A percentile compares a stretch with the other conserved stretches of the same genome.
Evolutionary conservation across 495 filamentous ascomycete genomes (phyloP).

Genomic region (Penicillium pulvis): DNA sequence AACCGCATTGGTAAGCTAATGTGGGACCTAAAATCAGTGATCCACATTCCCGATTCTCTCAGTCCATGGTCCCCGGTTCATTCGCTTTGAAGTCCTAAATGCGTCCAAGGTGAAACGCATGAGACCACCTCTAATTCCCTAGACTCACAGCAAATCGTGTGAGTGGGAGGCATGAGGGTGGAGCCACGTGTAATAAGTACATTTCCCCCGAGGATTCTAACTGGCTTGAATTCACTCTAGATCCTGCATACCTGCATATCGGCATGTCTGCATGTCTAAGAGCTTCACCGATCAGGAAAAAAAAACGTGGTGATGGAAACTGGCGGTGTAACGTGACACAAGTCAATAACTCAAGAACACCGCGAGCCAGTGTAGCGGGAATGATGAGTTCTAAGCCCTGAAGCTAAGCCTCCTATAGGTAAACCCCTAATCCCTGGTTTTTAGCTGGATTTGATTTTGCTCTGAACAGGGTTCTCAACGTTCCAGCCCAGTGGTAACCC

Average conservation of each 20-base stretch:
- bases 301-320: not conserved
- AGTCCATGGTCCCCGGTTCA: not conserved
- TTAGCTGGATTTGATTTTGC: not conserved
- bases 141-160: too few species aligned
- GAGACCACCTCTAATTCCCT: not conserved
- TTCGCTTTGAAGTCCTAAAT: not conserved
- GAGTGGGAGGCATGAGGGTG: not conserved
- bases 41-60: not conserved
- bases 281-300: not conserved
- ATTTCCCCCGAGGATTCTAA: not conserved
- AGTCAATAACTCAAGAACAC: not conserved
- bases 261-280: not conserved
- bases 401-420: too few species aligned
- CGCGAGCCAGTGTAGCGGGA: not conserved
- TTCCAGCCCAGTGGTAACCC: constrained; percentile 1
- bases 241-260: not conserved
- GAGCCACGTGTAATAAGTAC: not conserved
- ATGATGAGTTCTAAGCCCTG: not conserved
- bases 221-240: not conserved
- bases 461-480: not conserved
- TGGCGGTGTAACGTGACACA: not conserved
- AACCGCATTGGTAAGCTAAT: not conserved
- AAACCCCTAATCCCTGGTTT: too few species aligned
- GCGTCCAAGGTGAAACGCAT: not conserved
- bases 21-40: not conserved